phyloP scores from a whole-genome alignment of 2,329 filamentous ascomycete species.

The Fusarium sp. region DNA sequence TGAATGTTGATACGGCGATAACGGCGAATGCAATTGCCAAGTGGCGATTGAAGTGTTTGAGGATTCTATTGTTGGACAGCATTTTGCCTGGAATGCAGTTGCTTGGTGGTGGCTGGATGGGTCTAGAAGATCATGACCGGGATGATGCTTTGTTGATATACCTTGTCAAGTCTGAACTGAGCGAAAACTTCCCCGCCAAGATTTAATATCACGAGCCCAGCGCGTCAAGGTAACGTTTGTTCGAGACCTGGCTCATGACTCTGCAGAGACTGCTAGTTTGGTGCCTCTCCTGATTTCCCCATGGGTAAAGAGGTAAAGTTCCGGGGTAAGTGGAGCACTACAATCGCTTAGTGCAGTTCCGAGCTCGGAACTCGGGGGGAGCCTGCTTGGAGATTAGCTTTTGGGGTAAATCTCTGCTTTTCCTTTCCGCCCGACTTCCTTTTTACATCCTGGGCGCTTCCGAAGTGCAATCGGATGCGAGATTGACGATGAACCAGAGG shows the following conservation, averaged over 20 bases:
- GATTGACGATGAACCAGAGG: neutral
- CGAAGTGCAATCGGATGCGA: neutral
- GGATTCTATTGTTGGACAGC: conserved; percentile 21
- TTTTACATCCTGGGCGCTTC: neutral
- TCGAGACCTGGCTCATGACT: neutral
- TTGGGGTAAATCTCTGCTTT: neutral
- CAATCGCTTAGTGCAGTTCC: neutral
- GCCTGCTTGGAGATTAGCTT: accelerated
- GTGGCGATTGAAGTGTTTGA: conserved; percentile 37
- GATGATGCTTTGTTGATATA: neutral
- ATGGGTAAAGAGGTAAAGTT: neutral
- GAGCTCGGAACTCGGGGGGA: conserved; percentile 24
- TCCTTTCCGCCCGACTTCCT: conserved; percentile 26
- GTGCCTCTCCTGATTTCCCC: conserved; percentile 8
- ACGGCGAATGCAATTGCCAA: conserved; percentile 35
- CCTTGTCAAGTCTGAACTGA: neutral
- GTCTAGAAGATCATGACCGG: neutral
- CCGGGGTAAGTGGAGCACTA: conserved; percentile 8
- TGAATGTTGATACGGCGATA: conserved; percentile 52
- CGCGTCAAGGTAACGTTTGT: neutral
- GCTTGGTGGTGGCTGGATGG: neutral
- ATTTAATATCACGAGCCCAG: neutral
- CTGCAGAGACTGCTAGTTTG: neutral
- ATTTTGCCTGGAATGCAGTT: neutral
- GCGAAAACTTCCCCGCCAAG: neutral